phyloP scores from a whole-genome alignment of 1,139 yeast species.

The Arxiozyma slooffiae region DNA sequence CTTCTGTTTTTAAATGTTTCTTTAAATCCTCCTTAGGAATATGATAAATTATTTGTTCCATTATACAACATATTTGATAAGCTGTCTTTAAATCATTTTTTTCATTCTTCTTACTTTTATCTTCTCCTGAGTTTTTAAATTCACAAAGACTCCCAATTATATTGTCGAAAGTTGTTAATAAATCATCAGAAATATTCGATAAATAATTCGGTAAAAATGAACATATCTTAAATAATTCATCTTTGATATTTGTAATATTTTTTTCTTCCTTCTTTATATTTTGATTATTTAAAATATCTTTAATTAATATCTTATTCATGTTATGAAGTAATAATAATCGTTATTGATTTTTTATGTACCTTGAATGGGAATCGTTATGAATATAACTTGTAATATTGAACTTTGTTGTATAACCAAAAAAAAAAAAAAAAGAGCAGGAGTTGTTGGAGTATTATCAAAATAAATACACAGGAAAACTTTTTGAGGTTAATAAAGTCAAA shows the following conservation, averaged over 20 bases:
- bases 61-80: slow-evolving; percentile 1
- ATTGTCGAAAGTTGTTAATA: not conserved
- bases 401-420: no score
- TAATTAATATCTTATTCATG: slow-evolving; percentile 11
- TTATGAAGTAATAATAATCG: not conserved
- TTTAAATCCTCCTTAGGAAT: not conserved
- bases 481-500: not conserved
- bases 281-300: slow-evolving; percentile 8
- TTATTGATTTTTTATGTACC: no score
- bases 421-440: no score
- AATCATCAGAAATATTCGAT: not conserved
- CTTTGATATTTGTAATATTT: slow-evolving; percentile 1
- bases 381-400: no score
- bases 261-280: slow-evolving; percentile 1
- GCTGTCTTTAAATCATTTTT: not conserved
- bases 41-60: not conserved
- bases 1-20: not conserved
- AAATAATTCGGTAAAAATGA: slow-evolving; percentile 3
- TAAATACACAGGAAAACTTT: not conserved
- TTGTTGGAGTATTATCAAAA: not conserved
- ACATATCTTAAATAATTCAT: slow-evolving; percentile 3
- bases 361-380: no score
- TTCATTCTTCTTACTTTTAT: not conserved
- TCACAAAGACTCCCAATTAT: not conserved
- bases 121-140: not conserved